Evolutionary conservation across 2,329 filamentous ascomycete genomes (phyloP).

Genomic region (Plectosphaerella sp.): DNA sequence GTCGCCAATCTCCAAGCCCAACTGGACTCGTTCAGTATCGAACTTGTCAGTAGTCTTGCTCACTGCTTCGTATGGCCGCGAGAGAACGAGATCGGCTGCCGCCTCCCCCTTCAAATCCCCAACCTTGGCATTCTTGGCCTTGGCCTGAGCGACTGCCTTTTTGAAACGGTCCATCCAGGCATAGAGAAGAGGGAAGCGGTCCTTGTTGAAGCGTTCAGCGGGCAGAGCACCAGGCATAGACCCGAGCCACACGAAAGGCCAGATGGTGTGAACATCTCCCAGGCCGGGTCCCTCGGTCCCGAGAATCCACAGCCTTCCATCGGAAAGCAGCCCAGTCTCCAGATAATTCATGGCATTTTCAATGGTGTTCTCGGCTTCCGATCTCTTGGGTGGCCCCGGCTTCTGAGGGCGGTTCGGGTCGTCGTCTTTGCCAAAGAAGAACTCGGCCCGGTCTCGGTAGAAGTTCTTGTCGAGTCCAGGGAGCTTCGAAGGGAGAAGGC

Average conservation of each 20-base stretch:
- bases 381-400: slow-evolving; percentile 24
- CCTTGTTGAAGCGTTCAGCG: slow-evolving; percentile 42
- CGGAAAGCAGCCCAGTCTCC: slow-evolving; percentile 58
- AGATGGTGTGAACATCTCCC: slow-evolving; percentile 66
- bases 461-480: slow-evolving; percentile 49
- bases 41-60: slow-evolving; percentile 36
- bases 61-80: slow-evolving; percentile 39
- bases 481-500: slow-evolving; percentile 52
- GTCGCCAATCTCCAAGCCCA: slow-evolving; percentile 50
- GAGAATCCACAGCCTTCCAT: slow-evolving; percentile 64
- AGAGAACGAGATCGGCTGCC: slow-evolving; percentile 32
- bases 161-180: slow-evolving; percentile 63
- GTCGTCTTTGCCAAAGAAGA: slow-evolving; percentile 19
- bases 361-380: slow-evolving; percentile 54
- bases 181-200: slow-evolving; percentile 54
- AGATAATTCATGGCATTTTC: slow-evolving; percentile 50
- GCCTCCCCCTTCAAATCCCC: slow-evolving; percentile 46
- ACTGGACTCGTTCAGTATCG: slow-evolving; percentile 44
- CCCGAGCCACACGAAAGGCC: slow-evolving; percentile 63
- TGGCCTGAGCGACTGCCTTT: slow-evolving; percentile 36
- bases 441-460: slow-evolving; percentile 48
- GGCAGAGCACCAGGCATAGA: slow-evolving; percentile 52
- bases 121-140: slow-evolving; percentile 26
- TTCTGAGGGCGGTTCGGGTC: slow-evolving; percentile 13
- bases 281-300: slow-evolving; percentile 45